Conservation (phyloP, 2,329 filamentous ascomycete species). For the Phoma sp. region DNA sequence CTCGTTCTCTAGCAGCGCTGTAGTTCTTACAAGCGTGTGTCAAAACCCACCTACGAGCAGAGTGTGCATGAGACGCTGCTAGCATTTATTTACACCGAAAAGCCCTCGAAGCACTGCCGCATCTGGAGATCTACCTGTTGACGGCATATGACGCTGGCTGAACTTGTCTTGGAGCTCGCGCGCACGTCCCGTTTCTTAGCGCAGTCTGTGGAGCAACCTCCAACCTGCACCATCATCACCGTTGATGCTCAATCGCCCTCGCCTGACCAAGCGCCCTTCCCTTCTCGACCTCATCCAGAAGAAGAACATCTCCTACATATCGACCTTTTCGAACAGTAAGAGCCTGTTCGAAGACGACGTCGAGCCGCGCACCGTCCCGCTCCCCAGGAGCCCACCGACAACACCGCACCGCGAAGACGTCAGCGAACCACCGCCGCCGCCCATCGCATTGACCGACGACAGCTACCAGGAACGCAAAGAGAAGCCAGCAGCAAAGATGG, state of each 20-base stretch:
- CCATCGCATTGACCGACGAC: slow-evolving; percentile 29
- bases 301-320: slow-evolving; percentile 56
- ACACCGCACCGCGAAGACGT: slow-evolving; percentile 37
- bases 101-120: background rate
- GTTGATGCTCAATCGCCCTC: slow-evolving; percentile 63
- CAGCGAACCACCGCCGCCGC: slow-evolving; percentile 31
- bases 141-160: slow-evolving; percentile 15
- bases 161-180: slow-evolving; percentile 6
- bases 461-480: slow-evolving; percentile 22
- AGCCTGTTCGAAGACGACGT: slow-evolving; percentile 35
- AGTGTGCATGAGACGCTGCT: background rate
- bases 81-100: background rate
- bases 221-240: slow-evolving; percentile 27
- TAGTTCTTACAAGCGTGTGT: slow-evolving; percentile 14
- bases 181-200: slow-evolving; percentile 16
- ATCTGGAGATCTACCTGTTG: background rate
- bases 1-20: slow-evolving; percentile 9
- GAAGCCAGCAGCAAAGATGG: slow-evolving; percentile 40
- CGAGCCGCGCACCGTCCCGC: slow-evolving; percentile 42
- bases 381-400: slow-evolving; percentile 44
- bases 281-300: slow-evolving; percentile 66
- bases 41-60: slow-evolving; percentile 1
- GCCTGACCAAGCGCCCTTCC: slow-evolving; percentile 65
- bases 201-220: slow-evolving; percentile 22
- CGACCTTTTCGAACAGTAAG: slow-evolving; percentile 39